phyloP scores from a whole-genome alignment of 176 grass and related monocot genomes.

The Secale cereale region DNA sequence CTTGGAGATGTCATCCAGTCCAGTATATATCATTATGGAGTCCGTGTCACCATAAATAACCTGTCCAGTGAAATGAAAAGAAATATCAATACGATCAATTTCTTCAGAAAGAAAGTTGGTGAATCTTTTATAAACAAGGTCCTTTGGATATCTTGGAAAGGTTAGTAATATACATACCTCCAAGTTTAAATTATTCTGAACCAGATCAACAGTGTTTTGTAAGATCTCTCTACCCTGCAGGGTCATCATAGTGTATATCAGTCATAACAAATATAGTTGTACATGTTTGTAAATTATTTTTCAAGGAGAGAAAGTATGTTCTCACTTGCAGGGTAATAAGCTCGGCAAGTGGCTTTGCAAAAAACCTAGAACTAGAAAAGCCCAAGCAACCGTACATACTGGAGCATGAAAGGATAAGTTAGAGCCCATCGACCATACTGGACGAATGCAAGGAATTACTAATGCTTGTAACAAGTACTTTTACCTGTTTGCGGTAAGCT shows the following conservation, averaged over 20 bases:
- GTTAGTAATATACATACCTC: slow-evolving; percentile 54
- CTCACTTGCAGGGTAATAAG: slow-evolving; percentile 94
- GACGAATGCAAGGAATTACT: background rate
- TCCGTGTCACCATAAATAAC: slow-evolving; percentile 99
- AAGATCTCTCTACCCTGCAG: slow-evolving; percentile 94
- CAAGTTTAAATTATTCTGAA: slow-evolving; percentile 95
- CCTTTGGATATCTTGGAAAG: slow-evolving; percentile 7
- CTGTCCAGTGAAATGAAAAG: slow-evolving; percentile 39
- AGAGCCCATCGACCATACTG: slow-evolving; percentile 28
- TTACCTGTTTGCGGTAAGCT: slow-evolving; percentile 97
- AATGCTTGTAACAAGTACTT: slow-evolving; percentile 21
- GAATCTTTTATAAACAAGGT: background rate
- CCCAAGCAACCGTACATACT: slow-evolving; percentile 99
- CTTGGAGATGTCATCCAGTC: slow-evolving; percentile 82
- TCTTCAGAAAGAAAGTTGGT: slow-evolving; percentile 18
- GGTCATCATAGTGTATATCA: slow-evolving; percentile 29
- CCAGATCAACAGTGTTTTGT: slow-evolving; percentile 90
- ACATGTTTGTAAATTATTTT: slow-evolving; percentile 23
- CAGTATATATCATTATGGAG: slow-evolving; percentile 99
- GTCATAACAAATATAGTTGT: background rate
- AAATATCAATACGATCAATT: slow-evolving; percentile 1
- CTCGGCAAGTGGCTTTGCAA: slow-evolving; percentile 93
- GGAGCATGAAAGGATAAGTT: slow-evolving; percentile 35
- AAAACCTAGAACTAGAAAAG: slow-evolving; percentile 94
- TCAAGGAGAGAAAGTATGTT: slow-evolving; percentile 12